A percentile compares a stretch with the other conserved stretches of the same genome.
Conservation (phyloP, 1,284 basidiomycete genomes). For the Takashimella tepidaria region DNA sequence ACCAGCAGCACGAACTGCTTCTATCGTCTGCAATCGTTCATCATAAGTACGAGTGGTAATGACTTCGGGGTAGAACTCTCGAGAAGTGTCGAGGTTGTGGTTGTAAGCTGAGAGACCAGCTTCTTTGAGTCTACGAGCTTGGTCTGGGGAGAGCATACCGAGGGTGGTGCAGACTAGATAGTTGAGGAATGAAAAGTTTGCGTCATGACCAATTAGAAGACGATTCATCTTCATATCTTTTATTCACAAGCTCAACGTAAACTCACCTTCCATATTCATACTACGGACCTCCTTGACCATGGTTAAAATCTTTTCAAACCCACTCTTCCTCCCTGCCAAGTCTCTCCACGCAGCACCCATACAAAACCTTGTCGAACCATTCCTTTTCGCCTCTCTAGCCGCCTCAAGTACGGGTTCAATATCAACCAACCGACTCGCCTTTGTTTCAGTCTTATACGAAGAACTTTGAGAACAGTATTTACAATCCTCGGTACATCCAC, state of each 20-base stretch:
- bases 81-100: conserved; percentile 96
- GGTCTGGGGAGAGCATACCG: conserved; percentile 91
- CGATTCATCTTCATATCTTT: too few species aligned
- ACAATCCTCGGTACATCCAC: conserved; percentile 95
- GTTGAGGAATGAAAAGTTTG: too few species aligned
- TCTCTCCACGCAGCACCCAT: conserved; percentile 99
- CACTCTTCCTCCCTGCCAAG: conserved; percentile 84
- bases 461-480: conserved; percentile 98
- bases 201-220: too few species aligned
- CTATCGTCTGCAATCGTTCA: conserved; percentile 83
- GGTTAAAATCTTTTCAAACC: conserved; percentile 86
- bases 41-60: conserved; percentile 95
- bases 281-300: conserved; percentile 82
- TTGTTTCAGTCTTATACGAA: conserved; percentile 80
- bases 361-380: conserved; percentile 95
- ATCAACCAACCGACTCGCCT: conserved; percentile 81
- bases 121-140: conserved; percentile 87
- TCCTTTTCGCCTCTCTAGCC: conserved; percentile 87
- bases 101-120: conserved; percentile 94
- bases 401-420: conserved; percentile 87
- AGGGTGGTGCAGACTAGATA: conserved; percentile 93
- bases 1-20: conserved; percentile 85
- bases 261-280: conserved; percentile 75
- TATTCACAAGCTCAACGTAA: too few species aligned
- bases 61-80: conserved; percentile 93